Percentiles rank a stretch among this genome's conserved stretches.
phyloP scores from a whole-genome alignment of 2,329 filamentous ascomycete species.

The Colletotrichum eleusines region DNA sequence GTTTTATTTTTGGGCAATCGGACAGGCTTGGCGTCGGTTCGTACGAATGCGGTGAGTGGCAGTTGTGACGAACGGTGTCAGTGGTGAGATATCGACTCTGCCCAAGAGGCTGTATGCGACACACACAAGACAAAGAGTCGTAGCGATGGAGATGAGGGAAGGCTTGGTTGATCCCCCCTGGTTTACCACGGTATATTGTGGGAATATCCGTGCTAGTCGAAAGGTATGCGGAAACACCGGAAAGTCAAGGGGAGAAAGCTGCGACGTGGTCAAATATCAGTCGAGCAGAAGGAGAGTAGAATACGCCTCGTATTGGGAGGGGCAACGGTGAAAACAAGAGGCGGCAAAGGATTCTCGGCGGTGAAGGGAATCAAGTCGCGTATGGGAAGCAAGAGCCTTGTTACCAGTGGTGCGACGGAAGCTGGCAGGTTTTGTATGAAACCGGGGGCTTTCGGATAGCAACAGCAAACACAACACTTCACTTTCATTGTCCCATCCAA shows the following conservation, averaged over 20 bases:
- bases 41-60: constrained; percentile 33
- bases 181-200: not conserved
- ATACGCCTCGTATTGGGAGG: constrained; percentile 20
- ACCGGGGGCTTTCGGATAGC: constrained; percentile 40
- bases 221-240: not conserved
- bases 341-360: constrained; percentile 12
- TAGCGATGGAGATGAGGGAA: not conserved
- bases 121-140: not conserved
- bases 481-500: not conserved
- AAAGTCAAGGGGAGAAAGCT: not conserved
- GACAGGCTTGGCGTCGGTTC: constrained; percentile 3
- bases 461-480: constrained; percentile 35
- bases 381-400: not conserved
- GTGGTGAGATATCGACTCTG: constrained; percentile 20
- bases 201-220: not conserved
- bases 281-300: constrained; percentile 8
- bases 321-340: not conserved
- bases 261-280: constrained; percentile 17
- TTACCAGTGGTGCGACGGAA: constrained; percentile 20
- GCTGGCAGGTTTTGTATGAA: constrained; percentile 39
- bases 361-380: constrained; percentile 32
- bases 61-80: constrained; percentile 24
- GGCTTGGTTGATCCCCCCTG: too few species aligned
- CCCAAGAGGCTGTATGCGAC: not conserved
- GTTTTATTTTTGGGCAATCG: constrained; percentile 17